phyloP scores from a whole-genome alignment of 2,329 filamentous ascomycete genomes.

The Aspergillus amoenus region DNA sequence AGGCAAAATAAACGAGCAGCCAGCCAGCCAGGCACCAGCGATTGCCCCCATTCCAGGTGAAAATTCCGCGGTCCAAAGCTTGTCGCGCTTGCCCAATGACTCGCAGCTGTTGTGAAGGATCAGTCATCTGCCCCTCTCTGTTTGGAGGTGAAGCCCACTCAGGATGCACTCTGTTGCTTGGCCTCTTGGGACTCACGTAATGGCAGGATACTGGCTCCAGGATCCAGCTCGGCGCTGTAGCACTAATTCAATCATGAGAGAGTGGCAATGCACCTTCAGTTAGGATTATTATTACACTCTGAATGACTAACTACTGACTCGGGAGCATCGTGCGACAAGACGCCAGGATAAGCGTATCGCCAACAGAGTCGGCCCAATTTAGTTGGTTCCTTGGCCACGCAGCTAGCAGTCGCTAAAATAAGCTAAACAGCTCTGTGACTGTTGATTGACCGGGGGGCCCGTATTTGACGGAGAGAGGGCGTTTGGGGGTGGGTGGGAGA shows the following conservation, averaged over 20 bases:
- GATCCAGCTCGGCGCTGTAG: too few species aligned
- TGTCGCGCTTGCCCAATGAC: not conserved
- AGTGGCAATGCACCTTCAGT: not conserved
- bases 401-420: slow-evolving; percentile 14
- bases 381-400: slow-evolving; percentile 25
- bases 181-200: not conserved
- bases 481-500: not conserved
- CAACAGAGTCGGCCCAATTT: slow-evolving; percentile 26
- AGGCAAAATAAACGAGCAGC: slow-evolving; percentile 9
- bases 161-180: too few species aligned
- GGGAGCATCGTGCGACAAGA: slow-evolving; percentile 6
- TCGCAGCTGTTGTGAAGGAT: slow-evolving; percentile 7
- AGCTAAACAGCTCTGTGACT: slow-evolving; percentile 11
- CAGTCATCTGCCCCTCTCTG: slow-evolving; percentile 11
- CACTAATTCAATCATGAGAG: not conserved
- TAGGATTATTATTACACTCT: not conserved
- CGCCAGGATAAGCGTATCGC: slow-evolving; percentile 34
- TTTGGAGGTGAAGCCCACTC: not conserved
- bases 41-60: not conserved
- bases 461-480: not conserved
- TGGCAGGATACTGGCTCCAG: not conserved
- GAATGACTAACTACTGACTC: slow-evolving; percentile 1
- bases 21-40: slow-evolving; percentile 1
- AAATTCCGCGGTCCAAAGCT: not conserved
- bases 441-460: not conserved